Evolutionary conservation across 805 yeast genomes (phyloP).

Genomic region (Blastobotrys parvus): DNA sequence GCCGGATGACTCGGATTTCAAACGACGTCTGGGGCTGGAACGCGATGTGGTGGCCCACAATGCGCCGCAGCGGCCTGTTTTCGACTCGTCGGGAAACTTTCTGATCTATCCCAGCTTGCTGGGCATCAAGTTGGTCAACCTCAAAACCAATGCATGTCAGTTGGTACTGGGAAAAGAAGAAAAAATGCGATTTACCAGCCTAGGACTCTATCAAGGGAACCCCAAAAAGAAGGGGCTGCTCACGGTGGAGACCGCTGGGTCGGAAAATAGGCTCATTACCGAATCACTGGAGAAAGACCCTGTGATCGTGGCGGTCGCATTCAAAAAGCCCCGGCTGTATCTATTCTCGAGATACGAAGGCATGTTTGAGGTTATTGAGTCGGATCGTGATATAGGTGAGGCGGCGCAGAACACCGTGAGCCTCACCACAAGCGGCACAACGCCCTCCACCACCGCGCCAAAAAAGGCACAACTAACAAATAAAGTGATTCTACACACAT

Average conservation of each 20-base stretch:
- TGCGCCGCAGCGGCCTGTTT: constrained; percentile 12
- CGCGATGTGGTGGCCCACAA: constrained; percentile 11
- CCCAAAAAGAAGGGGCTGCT: constrained; percentile 17
- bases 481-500: constrained; percentile 31
- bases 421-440: background rate
- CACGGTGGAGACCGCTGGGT: constrained; percentile 23
- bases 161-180: constrained; percentile 27
- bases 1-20: constrained; percentile 24
- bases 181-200: constrained; percentile 20
- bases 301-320: constrained; percentile 24
- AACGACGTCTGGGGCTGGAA: constrained; percentile 22
- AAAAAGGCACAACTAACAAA: background rate
- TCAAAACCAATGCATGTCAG: constrained; percentile 20
- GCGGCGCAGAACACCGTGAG: constrained; percentile 13
- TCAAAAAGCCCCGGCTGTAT: constrained; percentile 21
- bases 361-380: constrained; percentile 10
- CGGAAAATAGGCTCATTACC: constrained; percentile 25
- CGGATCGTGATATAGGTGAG: constrained; percentile 24
- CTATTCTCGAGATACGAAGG: constrained; percentile 22
- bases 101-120: constrained; percentile 23
- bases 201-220: constrained; percentile 28
- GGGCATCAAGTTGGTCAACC: constrained; percentile 28
- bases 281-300: constrained; percentile 24
- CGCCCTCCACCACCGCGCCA: constrained; percentile 23
- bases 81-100: constrained; percentile 27